These are phyloP conservation scores for Chlorella sorokiniana DNA, from an alignment of 139 green algal species.

Conservation along the genomic window DNA sequence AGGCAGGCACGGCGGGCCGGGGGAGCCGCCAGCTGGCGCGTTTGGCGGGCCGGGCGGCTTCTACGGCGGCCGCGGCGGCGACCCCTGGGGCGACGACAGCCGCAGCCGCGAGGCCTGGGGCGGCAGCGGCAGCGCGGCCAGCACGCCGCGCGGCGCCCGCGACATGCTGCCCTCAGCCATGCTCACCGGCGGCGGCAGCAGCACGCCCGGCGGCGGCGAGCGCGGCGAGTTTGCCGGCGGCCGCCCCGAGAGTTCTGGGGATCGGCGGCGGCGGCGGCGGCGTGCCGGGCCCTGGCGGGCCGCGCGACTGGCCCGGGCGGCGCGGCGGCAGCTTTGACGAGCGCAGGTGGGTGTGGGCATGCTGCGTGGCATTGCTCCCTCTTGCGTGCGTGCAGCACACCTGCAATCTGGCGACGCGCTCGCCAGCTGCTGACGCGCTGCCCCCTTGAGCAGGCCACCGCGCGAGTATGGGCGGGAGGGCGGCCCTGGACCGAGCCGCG, in stretches of 20 bases:
- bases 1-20: neutral
- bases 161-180: slow-evolving; percentile 13
- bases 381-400: neutral
- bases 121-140: neutral
- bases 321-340: slow-evolving; percentile 22
- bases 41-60: neutral
- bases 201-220: slow-evolving; percentile 3
- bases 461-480: neutral
- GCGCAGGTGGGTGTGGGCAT: neutral
- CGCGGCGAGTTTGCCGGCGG: slow-evolving; percentile 3
- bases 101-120: slow-evolving; percentile 7
- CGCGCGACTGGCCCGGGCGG: neutral
- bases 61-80: neutral
- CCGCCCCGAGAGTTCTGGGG: neutral
- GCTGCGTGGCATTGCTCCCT: neutral
- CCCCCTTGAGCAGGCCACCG: neutral
- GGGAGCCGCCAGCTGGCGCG: neutral
- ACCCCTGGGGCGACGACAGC: neutral
- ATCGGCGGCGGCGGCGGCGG: neutral
- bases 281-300: no score
- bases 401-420: no score
- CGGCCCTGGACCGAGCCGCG: no score
- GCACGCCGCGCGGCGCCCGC: neutral
- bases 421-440: neutral
- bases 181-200: neutral